Conservation (phyloP, 2,329 filamentous ascomycete species). For the Neurospora sp. region DNA sequence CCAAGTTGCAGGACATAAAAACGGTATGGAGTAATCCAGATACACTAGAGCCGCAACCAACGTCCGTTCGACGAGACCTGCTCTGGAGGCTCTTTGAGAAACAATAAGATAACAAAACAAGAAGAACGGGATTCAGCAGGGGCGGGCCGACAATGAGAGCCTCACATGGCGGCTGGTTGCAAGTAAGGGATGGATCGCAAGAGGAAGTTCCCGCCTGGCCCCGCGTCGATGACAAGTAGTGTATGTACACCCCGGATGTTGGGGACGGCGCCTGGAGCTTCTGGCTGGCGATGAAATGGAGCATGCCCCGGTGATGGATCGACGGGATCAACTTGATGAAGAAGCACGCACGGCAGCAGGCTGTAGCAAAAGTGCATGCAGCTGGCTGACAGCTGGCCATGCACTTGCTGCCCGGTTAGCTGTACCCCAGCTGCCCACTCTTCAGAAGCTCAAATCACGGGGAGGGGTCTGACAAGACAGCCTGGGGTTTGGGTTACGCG, state of each 20-base stretch:
- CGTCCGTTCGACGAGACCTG: neutral
- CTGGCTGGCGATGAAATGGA: neutral
- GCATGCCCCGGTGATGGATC: neutral
- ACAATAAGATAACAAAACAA: neutral
- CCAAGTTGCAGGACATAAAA: neutral
- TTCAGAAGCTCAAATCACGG: neutral
- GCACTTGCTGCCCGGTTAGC: neutral
- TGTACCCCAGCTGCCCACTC: neutral
- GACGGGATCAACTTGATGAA: neutral
- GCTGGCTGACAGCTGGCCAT: neutral
- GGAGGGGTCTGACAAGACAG: neutral
- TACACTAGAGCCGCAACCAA: neutral
- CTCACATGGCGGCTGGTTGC: neutral
- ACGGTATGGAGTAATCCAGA: neutral
- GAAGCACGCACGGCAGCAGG: neutral
- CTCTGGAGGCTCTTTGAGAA: neutral
- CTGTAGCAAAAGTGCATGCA: neutral
- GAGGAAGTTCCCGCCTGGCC: neutral
- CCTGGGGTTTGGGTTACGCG: neutral
- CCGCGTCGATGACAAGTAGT: neutral
- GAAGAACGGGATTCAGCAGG: neutral
- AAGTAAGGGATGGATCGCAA: neutral
- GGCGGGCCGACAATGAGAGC: neutral
- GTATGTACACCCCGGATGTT: neutral
- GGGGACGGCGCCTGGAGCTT: neutral